Conservation (phyloP, 2,329 filamentous ascomycete species). For the Stachybotrys chartarum region DNA sequence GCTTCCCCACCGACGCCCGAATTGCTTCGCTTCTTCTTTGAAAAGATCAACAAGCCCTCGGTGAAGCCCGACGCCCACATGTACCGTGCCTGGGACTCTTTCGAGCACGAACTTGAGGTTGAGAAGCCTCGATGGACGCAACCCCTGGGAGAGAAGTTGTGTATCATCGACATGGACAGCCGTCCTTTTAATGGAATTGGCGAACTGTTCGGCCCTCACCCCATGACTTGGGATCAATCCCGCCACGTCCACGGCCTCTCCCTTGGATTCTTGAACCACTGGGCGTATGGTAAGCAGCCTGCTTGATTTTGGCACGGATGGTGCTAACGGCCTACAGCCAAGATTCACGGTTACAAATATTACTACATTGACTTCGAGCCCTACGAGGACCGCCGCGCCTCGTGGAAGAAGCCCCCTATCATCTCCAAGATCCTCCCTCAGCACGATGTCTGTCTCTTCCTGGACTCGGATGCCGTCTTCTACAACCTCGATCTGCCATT, state of each 20-base stretch:
- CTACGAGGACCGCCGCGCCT: constrained; percentile 32
- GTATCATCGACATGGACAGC: constrained; percentile 39
- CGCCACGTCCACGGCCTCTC: constrained; percentile 27
- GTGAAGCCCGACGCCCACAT: constrained; percentile 14
- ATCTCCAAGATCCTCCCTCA: constrained; percentile 33
- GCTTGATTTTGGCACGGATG: background rate
- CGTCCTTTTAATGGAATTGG: constrained; percentile 27
- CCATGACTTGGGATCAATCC: constrained; percentile 28
- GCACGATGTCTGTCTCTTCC: constrained; percentile 34
- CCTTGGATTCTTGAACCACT: constrained; percentile 35
- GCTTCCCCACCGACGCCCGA: constrained; percentile 7
- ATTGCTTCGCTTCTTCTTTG: constrained; percentile 23
- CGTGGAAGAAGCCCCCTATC: constrained; percentile 38
- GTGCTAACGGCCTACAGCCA: constrained; percentile 22
- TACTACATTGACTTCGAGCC: constrained; percentile 33
- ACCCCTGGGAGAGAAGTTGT: constrained; percentile 28
- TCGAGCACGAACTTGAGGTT: constrained; percentile 21
- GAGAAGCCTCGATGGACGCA: constrained; percentile 22
- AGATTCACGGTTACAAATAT: constrained; percentile 40
- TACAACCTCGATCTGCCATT: constrained; percentile 34
- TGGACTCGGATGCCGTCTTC: constrained; percentile 39
- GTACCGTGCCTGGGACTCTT: constrained; percentile 24
- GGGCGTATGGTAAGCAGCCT: constrained; percentile 28
- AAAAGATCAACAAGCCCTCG: constrained; percentile 22
- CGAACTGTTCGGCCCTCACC: constrained; percentile 24